phyloP scores from a whole-genome alignment of 2,329 filamentous ascomycete species.

The Podosphaera xanthii region DNA sequence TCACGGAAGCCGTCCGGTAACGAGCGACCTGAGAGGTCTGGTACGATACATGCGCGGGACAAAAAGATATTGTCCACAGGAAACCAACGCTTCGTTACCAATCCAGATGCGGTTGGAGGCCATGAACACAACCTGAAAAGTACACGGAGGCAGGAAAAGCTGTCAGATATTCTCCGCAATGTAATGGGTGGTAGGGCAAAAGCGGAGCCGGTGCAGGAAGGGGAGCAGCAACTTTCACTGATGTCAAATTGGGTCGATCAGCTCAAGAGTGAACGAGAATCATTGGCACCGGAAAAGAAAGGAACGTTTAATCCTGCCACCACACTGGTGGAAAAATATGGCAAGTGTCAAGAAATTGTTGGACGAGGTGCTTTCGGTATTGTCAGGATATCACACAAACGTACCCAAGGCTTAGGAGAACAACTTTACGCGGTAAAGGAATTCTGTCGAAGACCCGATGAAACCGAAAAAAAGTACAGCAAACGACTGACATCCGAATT shows the following conservation, averaged over 20 bases:
- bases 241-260: constrained; percentile 95
- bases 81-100: constrained; percentile 26
- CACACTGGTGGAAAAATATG: constrained; percentile 85
- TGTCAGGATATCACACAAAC: constrained; percentile 92
- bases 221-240: constrained; percentile 66
- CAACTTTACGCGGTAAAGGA: constrained; percentile 96
- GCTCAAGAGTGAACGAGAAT: constrained; percentile 67
- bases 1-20: constrained; percentile 23
- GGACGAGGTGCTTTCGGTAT: constrained; percentile 93
- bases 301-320: constrained; percentile 49
- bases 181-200: constrained; percentile 64
- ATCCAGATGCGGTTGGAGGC: constrained; percentile 33
- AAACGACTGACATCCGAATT: constrained; percentile 94
- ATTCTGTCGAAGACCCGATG: constrained; percentile 80
- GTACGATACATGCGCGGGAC: constrained; percentile 11
- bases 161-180: constrained; percentile 74
- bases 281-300: constrained; percentile 52
- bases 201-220: constrained; percentile 29
- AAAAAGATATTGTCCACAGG: constrained; percentile 9
- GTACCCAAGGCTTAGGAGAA: constrained; percentile 58
- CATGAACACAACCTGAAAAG: constrained; percentile 82
- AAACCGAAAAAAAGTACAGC: constrained; percentile 93
- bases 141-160: constrained; percentile 78
- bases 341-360: constrained; percentile 93
- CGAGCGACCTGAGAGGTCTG: constrained; percentile 18